Percentiles rank a stretch among this genome's conserved stretches.
Conservation (phyloP, 1,284 basidiomycete genomes). For the Ganoderma boninense region DNA sequence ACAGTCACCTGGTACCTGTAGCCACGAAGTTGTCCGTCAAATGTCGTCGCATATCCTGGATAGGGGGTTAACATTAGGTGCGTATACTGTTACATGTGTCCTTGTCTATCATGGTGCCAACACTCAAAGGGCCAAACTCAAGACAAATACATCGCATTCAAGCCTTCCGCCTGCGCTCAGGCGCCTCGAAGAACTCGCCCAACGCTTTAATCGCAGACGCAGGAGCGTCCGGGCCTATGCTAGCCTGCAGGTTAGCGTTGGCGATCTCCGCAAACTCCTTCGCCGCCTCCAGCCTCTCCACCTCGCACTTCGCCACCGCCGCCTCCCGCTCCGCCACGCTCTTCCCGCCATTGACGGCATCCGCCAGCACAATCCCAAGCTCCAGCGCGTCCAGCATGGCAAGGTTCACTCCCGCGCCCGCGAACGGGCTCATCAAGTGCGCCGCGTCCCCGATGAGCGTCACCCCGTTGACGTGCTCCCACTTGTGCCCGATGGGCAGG, state of each 20-base stretch:
- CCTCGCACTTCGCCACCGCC: not conserved
- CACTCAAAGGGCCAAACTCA: not conserved
- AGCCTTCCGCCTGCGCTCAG: not conserved
- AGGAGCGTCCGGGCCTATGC: not conserved
- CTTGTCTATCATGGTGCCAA: not conserved
- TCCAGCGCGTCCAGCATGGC: conserved; percentile 9
- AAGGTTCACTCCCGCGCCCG: conserved; percentile 8
- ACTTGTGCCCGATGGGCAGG: not conserved
- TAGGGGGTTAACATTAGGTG: not conserved
- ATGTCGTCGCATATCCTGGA: not conserved
- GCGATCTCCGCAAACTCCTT: conserved; percentile 1
- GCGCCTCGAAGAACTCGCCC: not conserved
- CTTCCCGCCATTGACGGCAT: not conserved
- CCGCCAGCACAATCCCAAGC: not conserved
- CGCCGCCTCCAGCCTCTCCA: not conserved
- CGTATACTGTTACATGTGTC: not conserved
- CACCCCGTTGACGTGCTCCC: conserved; percentile 7
- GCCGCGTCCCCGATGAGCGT: conserved; percentile 11
- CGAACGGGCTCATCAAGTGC: conserved; percentile 10
- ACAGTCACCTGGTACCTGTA: not conserved
- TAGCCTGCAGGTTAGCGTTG: not conserved
- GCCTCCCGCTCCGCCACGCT: conserved; percentile 4
- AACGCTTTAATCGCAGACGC: not conserved
- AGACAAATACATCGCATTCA: not conserved
- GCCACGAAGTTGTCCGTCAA: not conserved